Base-by-base conservation (phyloP, 1,139 yeast genomes). In the Zygosaccharomyces pseudobailii region DNA sequence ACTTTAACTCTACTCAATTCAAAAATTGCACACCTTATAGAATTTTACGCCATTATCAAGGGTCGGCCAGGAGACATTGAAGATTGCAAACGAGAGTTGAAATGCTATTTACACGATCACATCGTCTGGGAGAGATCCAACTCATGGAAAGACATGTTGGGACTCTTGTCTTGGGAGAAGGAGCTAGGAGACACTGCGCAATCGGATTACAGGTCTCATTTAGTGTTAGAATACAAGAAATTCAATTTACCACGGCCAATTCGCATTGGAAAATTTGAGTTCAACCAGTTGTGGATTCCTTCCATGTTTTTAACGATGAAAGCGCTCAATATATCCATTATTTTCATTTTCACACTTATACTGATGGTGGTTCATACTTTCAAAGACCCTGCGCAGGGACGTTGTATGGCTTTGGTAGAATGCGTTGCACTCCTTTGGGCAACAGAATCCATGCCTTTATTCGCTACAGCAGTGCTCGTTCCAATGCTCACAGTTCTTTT, bases 361-460 rank as follows among this genome's bases (percentile, higher is more conserved):
- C 66, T 83, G 31, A 63, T 82, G 42, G 75, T 75, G 45, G 70
- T 80, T 13, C 72, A 77, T 32, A 80, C 86, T 2, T 79, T 83
- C 55, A 73, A 75, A 37, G 87, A 83, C 58, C 61, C 65, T 23
- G 80, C 78, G 5, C 85, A 83, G 59, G 73, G 74, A 55, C 77
- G 82, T 59, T 82, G 88, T 66, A 78, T 83, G 72, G 86, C 88
- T 2, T 67, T 83, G 42, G 75, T 83, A 23, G 78, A 80, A 19
- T 78, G 85, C 66, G 83, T 84, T n/a, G 84, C 87, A 1, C 67
- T 83, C 34, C 67, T 82, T 46, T 83, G 88, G 88, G 88, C 88
- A 2, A 76, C 84, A 13, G 89, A 82, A 62, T 79, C 87, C 2
- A 74, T 83, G 41, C 89, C 89, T 17, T 70, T 83, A 48, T 82